Evolutionary conservation across 1,284 basidiomycete genomes (phyloP), one percentile per base, ranked within the genome.

Genomic region (Mycosarcoma maydis): DNA sequence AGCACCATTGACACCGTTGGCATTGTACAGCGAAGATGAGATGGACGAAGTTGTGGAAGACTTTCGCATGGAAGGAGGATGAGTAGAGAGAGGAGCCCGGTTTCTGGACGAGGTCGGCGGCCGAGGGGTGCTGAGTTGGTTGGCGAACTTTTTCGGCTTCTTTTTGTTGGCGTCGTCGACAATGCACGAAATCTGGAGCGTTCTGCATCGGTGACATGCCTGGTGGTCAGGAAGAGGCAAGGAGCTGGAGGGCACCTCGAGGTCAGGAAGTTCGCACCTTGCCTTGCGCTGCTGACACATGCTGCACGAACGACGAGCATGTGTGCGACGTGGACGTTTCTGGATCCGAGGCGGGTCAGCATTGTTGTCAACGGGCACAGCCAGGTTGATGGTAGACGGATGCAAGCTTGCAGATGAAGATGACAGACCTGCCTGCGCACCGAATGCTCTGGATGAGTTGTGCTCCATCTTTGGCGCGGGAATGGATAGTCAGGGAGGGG

Each of bases 241-340:
- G 16, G 64, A 40, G 19, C 64, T 44, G 14, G 64, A 61, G 10
- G 64, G 64, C 3, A 67, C 57, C 1, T 60, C 52, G 40, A 67
- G 64, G 20, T 67, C 57, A 14, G 64, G 64, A 7, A 67, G 41
- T 30, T 67, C 64, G 53, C 65, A 68, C 30, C 65, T 52, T 13
- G 65, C 65, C 30, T 68, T 68, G 34, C 65, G 65, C 49, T 68
- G 65, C 30, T 68, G 65, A 32, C 65, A 68, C 65, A 68, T 68
- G 41, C 53, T 49, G 20, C 65, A 68, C 0, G 65, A 68, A 26
- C 65, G 65, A n/a, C 65, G 53, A 16, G 65, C 65, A 38, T 69
- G 66, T 4, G 66, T 69, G 6, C 66, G 52, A 13, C 66, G 36
- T 2, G 66, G 59, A 11, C 59, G 44, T n/a, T 69, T 69, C 24